Base-by-base conservation (phyloP, 208 protist species). In the Naegleria fowleri region DNA sequence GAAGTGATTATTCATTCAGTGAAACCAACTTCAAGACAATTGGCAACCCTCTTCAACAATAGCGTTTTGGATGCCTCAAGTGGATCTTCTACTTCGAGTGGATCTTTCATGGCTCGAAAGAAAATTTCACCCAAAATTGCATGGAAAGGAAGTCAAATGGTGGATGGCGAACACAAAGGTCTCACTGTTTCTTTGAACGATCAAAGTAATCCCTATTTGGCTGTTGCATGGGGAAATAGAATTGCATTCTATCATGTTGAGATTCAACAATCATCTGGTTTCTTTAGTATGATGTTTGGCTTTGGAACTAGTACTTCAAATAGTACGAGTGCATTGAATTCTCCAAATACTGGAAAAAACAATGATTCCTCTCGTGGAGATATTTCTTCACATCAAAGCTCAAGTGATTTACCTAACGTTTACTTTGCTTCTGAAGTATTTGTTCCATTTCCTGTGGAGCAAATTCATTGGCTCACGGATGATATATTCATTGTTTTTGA, bases 121-220 rank as follows among this genome's bases (percentile, higher is more conserved):
- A 79, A 79, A 33, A 36, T 79, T 79, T 36, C 29, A 36, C 67
- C 67, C 2, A 79, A 79, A 33, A 79, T 79, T 36, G 67, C 67
- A 36, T 79, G 67, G 67, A 79, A 79, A 79, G 16, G 25, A 79
- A 79, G 67, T 79, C 67, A 79, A 79, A 36, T 79, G 29, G 16
- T 79, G 7, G 67, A 79, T 79, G 67, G 67, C n/a, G 67, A 79
- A 36, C 67, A 79, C n/a, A 36, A 1, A 7, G 67, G 67, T 5
- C n/a, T 79, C 29, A 79, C 0, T 36, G 55, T 67, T 4, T 79
- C 67, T 36, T 33, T 79, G 6, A 36, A 79, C n/a, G 67, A 79
- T 36, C 67, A 79, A 79, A 79, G 25, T 36, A 25, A 79, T 79
- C 67, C 67, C n/a, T 79, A 79, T 79, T 79, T 79, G 67, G 67